phyloP scores from a whole-genome alignment of 768 basidiomycete genomes.

The Lyophyllum atratum region DNA sequence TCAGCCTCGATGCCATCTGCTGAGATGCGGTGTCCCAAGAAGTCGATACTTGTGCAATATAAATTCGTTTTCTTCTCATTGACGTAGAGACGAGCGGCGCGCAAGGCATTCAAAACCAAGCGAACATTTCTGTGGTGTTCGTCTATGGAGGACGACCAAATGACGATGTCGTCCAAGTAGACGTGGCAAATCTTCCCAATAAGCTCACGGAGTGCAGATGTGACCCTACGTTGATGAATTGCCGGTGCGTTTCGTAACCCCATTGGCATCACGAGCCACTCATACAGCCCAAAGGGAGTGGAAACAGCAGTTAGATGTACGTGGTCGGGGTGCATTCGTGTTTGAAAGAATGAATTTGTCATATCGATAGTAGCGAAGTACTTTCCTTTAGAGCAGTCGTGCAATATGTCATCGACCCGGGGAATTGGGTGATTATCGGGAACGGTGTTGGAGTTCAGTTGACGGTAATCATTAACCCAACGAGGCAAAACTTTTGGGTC shows the following conservation, averaged over 20 bases:
- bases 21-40: no score
- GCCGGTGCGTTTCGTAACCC: conserved; percentile 1
- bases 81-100: neutral
- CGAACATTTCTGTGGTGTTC: conserved; percentile 16
- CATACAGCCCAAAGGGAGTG: neutral
- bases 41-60: no score
- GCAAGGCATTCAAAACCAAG: conserved; percentile 13
- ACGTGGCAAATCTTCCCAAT: no score
- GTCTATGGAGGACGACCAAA: no score
- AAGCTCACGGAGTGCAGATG: conserved; percentile 7
- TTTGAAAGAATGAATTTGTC: no score
- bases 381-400: no score
- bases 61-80: neutral
- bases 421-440: no score
- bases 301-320: neutral
- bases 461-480: conserved; percentile 39
- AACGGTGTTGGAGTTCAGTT: no score
- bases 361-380: no score
- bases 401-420: no score
- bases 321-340: neutral
- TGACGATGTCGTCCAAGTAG: no score
- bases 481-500: conserved; percentile 27
- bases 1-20: no score
- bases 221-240: neutral
- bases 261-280: conserved; percentile 3